Evolutionary conservation across 306 rosid species (phyloP), one percentile per base, ranked within the genome.

Genomic region (Vigna nakashimae): DNA sequence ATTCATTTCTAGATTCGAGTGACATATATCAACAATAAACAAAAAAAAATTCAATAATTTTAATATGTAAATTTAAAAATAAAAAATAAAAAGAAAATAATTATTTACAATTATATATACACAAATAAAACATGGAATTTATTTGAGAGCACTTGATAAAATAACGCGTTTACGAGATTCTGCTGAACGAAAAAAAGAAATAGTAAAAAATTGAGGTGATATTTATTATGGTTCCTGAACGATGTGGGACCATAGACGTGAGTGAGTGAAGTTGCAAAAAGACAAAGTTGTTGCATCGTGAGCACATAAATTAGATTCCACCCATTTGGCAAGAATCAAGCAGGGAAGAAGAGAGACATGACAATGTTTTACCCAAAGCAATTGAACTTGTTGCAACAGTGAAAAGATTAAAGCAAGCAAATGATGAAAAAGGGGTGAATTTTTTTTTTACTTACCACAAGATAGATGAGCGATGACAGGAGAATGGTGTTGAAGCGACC

Each of bases 401-500:
- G 66, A 13, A 11, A 62, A 16, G 5, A 13, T 42, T 9, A 55
- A 17, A 55, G 2, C 15, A 30, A 2, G 6, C 1, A 60, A 15
- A 14, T 11, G 5, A 2, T 1, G 24, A 43, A 45, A 7, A 45
- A n/a, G 9, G 16, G 9, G 8, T 3, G 2, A 1, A 22, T 3
- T 18, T 0, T 0, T 3, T 30, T 30, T 18, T 20, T 1, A 58
- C 16, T 76, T 83, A 90, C 94, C 88, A 79, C 4, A 9, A 86
- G 81, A 77, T 86, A 90, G 28, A 88, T 83, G 82, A 69, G 30
- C 2, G 88, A 83, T 2, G 94, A 86, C 13, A 76, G 6, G 65
- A 90, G 75, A 18, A 90, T 90, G 42, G 94, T 86, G 26, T 57
- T 81, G 89, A 88, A 90, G 4, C 94, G 88, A 53, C 94, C 94